Evolutionary conservation across 805 yeast genomes (phyloP).

Genomic region (Candida ulmi): DNA sequence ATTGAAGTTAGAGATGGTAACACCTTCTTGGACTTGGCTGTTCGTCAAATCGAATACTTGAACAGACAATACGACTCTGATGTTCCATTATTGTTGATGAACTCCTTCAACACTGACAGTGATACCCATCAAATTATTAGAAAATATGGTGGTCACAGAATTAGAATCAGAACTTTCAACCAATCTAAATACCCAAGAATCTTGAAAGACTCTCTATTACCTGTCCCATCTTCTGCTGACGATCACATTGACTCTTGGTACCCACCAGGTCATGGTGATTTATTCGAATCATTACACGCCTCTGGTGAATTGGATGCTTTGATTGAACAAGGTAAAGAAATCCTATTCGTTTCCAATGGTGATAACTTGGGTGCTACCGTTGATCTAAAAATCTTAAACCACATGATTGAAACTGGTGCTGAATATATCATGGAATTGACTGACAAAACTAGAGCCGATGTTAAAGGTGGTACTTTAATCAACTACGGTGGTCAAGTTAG

Average conservation of each 20-base stretch:
- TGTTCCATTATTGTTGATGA: constrained; percentile 95
- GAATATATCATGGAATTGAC: constrained; percentile 98
- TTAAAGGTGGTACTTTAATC: constrained; percentile 97
- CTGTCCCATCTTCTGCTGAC: constrained; percentile 75
- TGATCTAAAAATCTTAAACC: constrained; percentile 81
- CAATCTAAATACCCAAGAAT: constrained; percentile 98
- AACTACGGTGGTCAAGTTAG: constrained; percentile 93
- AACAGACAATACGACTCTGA: constrained; percentile 87
- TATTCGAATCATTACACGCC: constrained; percentile 82
- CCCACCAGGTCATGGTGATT: constrained; percentile 99
- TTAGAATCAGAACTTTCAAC: constrained; percentile 91
- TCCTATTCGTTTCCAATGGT: constrained; percentile 93
- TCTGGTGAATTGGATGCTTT: constrained; percentile 91
- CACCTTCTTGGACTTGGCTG: constrained; percentile 91
- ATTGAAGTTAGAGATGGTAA: constrained; percentile 99
- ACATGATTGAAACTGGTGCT: constrained; percentile 86
- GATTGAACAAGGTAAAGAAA: constrained; percentile 89
- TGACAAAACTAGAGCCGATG: constrained; percentile 98
- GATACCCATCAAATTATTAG: constrained; percentile 94
- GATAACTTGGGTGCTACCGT: constrained; percentile 99
- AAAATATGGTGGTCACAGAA: constrained; percentile 95
- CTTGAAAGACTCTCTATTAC: constrained; percentile 89
- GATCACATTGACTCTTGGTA: constrained; percentile 89
- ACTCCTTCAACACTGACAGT: constrained; percentile 94
- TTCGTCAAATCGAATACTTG: constrained; percentile 93